Percentiles rank a stretch among this genome's conserved stretches.
Evolutionary conservation across 208 protist genomes (phyloP).

Genomic region (Trypanosoma platydactyli): DNA sequence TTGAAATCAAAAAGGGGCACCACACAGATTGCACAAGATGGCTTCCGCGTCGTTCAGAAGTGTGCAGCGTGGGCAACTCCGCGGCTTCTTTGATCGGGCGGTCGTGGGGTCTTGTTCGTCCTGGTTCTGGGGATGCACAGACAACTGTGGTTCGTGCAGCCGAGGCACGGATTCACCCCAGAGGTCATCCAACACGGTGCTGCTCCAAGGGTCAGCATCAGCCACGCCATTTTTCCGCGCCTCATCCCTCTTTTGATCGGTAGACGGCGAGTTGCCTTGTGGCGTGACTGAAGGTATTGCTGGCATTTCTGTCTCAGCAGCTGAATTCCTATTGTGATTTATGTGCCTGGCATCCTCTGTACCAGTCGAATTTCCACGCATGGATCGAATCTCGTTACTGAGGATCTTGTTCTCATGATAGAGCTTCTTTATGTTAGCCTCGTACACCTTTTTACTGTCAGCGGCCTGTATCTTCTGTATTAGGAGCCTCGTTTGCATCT

Average conservation of each 20-base stretch:
- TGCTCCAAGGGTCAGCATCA: background rate
- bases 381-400: background rate
- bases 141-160: background rate
- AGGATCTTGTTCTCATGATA: constrained; percentile 12
- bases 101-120: too few species aligned
- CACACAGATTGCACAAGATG: constrained; percentile 6
- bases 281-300: background rate
- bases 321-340: background rate
- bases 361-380: background rate
- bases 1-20: background rate
- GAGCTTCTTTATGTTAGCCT: constrained; percentile 24
- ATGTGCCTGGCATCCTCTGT: background rate
- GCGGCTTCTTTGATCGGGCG: background rate
- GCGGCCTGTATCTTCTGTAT: constrained; percentile 61
- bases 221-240: background rate
- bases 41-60: background rate
- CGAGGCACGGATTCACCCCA: background rate
- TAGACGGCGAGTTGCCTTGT: background rate
- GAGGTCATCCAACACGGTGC: constrained; percentile 6
- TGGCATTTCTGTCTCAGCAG: background rate
- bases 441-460: constrained; percentile 41
- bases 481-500: constrained; percentile 47
- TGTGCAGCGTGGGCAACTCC: constrained; percentile 11
- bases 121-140: background rate
- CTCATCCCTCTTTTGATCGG: background rate